These are phyloP conservation scores for Vitis rupestris DNA, from an alignment of 164 flowering plant species.

Conservation along the genomic window DNA sequence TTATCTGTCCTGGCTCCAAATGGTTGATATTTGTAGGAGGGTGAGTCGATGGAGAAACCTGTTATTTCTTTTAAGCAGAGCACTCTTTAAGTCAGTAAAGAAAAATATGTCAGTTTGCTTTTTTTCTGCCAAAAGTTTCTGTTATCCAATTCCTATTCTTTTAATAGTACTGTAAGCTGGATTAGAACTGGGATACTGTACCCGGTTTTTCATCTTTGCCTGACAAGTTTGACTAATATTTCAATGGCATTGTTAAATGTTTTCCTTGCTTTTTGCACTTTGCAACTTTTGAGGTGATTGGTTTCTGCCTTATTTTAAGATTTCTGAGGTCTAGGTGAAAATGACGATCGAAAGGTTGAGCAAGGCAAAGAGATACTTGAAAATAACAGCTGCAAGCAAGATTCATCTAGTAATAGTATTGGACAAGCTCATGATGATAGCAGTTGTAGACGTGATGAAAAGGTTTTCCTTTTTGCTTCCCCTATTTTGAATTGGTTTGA, in stretches of 20 bases:
- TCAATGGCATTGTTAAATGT: background rate
- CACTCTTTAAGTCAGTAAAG: too few relatives aligned
- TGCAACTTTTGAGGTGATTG: background rate
- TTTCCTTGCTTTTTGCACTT: background rate
- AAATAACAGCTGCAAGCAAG: slow-evolving; percentile 13
- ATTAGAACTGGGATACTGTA: too few relatives aligned
- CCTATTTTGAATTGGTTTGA: slow-evolving; percentile 6
- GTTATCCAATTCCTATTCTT: too few relatives aligned
- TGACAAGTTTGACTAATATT: too few relatives aligned
- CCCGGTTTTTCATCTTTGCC: too few relatives aligned
- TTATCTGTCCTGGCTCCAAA: too few relatives aligned
- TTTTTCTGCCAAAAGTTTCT: too few relatives aligned
- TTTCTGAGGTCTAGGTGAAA: slow-evolving; percentile 6
- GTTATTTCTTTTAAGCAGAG: too few relatives aligned
- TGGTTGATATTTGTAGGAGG: too few relatives aligned
- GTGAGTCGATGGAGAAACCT: too few relatives aligned
- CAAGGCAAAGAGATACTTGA: slow-evolving; percentile 15
- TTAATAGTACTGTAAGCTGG: too few relatives aligned
- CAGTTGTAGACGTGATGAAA: slow-evolving; percentile 24
- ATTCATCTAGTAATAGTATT: slow-evolving; percentile 14
- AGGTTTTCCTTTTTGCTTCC: slow-evolving; percentile 33
- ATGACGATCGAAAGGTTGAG: slow-evolving; percentile 31
- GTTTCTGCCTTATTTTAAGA: background rate
- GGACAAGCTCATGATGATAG: slow-evolving; percentile 21
- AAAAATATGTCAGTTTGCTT: too few relatives aligned